These are phyloP conservation scores for Tricharina praecox DNA, from an alignment of 495 filamentous ascomycete genomes.

Conservation along the genomic window DNA sequence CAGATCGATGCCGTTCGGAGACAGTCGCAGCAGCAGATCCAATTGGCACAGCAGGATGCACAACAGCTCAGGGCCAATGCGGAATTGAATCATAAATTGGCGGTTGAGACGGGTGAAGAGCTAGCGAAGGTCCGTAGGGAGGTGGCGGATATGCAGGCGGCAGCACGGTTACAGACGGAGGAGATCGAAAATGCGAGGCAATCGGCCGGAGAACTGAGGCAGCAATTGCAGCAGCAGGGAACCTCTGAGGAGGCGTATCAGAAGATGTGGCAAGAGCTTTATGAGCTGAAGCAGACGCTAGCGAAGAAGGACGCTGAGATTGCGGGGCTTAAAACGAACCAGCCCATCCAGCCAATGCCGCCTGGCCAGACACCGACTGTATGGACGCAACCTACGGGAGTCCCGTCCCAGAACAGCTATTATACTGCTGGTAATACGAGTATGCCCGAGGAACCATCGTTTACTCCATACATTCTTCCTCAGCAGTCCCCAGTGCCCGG, in stretches of 20 bases:
- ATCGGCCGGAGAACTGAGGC: background rate
- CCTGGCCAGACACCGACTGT: too few species aligned
- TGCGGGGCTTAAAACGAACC: background rate
- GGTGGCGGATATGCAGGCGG: background rate
- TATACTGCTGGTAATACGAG: too few species aligned
- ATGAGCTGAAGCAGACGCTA: background rate
- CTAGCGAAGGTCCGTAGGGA: background rate
- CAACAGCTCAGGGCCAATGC: conserved; percentile 1
- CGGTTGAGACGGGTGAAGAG: background rate
- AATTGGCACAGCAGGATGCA: background rate
- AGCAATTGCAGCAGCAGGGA: background rate
- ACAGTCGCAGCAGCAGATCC: background rate
- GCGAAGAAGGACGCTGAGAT: background rate
- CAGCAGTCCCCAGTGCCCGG: too few species aligned
- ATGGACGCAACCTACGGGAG: too few species aligned
- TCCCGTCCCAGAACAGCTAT: too few species aligned
- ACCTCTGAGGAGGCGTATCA: background rate
- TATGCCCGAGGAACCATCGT: too few species aligned
- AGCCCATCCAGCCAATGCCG: too few species aligned
- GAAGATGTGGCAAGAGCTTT: background rate
- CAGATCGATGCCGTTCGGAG: background rate
- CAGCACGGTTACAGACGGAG: background rate
- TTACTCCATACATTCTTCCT: too few species aligned
- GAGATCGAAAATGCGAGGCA: background rate
- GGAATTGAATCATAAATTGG: background rate